phyloP scores from a whole-genome alignment of 768 basidiomycete species.

The Phlebiopsis flavidoalba region DNA sequence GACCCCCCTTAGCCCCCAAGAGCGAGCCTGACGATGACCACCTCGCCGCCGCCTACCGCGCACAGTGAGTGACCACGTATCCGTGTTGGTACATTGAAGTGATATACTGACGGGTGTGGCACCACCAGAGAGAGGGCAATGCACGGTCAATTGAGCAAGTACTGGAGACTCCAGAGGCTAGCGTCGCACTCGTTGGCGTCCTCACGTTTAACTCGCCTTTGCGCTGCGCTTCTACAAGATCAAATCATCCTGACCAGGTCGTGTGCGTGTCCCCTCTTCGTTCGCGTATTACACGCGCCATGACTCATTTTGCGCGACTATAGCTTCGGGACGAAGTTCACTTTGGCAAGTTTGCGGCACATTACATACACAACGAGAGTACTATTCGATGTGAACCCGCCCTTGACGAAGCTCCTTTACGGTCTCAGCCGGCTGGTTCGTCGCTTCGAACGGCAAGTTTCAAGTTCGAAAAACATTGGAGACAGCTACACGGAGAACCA shows the following conservation, averaged over 20 bases:
- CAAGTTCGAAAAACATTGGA: slow-evolving; percentile 90
- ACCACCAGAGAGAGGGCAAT: slow-evolving; percentile 44
- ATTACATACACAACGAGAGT: slow-evolving; percentile 86
- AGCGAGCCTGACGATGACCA: slow-evolving; percentile 12
- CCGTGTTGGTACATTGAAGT: not conserved
- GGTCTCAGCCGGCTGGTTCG: slow-evolving; percentile 94
- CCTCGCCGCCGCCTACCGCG: not conserved
- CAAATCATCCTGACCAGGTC: slow-evolving; percentile 89
- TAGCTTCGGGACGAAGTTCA: slow-evolving; percentile 98
- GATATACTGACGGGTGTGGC: not conserved
- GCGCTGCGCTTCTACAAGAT: slow-evolving; percentile 91
- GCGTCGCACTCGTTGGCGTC: slow-evolving; percentile 52
- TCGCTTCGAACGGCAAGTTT: slow-evolving; percentile 95
- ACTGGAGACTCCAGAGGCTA: slow-evolving; percentile 59
- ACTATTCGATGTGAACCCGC: slow-evolving; percentile 99
- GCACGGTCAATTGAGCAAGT: slow-evolving; percentile 47
- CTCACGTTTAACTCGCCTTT: slow-evolving; percentile 76
- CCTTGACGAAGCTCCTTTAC: slow-evolving; percentile 92
- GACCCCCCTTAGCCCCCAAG: not conserved
- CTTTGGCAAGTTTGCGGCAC: slow-evolving; percentile 96
- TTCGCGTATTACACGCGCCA: not conserved
- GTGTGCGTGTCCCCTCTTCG: slow-evolving; percentile 52
- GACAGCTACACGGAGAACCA: slow-evolving; percentile 84
- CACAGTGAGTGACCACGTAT: slow-evolving; percentile 16
- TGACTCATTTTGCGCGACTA: not conserved